These are phyloP conservation scores for Vaccinium myrtillus DNA, from an alignment of 148 eudicot genomes.

Conservation along the genomic window DNA sequence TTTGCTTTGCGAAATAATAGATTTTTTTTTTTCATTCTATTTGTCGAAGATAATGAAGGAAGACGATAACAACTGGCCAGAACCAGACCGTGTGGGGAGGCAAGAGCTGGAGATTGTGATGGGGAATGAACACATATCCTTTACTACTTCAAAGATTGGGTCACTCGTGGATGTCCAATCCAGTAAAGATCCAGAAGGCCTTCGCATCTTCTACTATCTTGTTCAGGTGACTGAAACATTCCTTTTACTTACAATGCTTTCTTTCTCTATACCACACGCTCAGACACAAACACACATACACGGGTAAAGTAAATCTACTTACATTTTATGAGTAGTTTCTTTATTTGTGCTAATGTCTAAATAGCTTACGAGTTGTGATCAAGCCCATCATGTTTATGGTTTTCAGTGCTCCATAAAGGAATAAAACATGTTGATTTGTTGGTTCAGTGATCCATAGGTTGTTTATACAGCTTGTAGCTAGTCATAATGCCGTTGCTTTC, in stretches of 20 bases:
- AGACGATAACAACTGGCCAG: too few relatives aligned
- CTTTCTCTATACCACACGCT: not conserved
- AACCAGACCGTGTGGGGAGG: slow-evolving; percentile 40
- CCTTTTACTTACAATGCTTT: not conserved
- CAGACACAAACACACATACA: not conserved
- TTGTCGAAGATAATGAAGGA: too few relatives aligned
- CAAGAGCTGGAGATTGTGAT: slow-evolving; percentile 72
- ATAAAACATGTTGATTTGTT: not conserved
- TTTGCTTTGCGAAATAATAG: too few relatives aligned
- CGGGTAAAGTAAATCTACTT: too few relatives aligned
- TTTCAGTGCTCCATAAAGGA: not conserved
- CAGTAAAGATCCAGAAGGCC: slow-evolving; percentile 53
- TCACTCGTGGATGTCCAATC: slow-evolving; percentile 63
- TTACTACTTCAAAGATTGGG: slow-evolving; percentile 63
- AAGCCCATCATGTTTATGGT: not conserved
- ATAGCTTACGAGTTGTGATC: not conserved
- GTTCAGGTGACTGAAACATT: slow-evolving; percentile 2
- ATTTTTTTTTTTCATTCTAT: too few relatives aligned
- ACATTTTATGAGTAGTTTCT: not conserved
- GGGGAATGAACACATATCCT: slow-evolving; percentile 66
- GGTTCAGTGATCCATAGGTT: not conserved
- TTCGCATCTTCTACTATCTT: slow-evolving; percentile 31
- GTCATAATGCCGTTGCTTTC: not conserved
- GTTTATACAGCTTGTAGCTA: not conserved
- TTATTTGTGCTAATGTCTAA: not conserved